A percentile compares a stretch with the other conserved stretches of the same genome.
phyloP scores from a whole-genome alignment of 768 basidiomycete genomes.

The Boletus reticulatus region DNA sequence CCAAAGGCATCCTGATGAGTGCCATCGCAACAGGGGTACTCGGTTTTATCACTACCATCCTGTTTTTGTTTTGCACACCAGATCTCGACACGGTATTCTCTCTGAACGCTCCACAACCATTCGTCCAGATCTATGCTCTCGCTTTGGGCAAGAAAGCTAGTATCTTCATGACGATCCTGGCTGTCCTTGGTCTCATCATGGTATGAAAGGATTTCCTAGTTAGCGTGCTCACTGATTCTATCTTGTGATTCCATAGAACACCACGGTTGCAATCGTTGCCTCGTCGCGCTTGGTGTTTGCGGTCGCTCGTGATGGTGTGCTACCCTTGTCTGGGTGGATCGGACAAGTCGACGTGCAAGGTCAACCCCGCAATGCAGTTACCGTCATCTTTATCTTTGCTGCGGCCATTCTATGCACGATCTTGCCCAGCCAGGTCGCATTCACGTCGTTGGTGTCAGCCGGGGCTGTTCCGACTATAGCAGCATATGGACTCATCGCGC shows the following conservation, averaged over 20 bases:
- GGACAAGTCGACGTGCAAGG: slow-evolving; percentile 65
- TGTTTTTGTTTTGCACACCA: slow-evolving; percentile 85
- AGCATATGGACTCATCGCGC: slow-evolving; percentile 79
- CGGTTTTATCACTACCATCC: slow-evolving; percentile 75
- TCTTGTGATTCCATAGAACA: slow-evolving; percentile 51
- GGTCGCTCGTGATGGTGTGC: slow-evolving; percentile 90
- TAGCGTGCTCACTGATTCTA: not conserved
- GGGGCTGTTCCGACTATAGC: slow-evolving; percentile 86
- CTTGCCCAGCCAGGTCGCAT: slow-evolving; percentile 86
- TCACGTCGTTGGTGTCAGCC: slow-evolving; percentile 87
- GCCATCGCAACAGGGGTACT: slow-evolving; percentile 75
- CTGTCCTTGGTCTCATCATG: slow-evolving; percentile 80
- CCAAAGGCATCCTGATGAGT: slow-evolving; percentile 77
- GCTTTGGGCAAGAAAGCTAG: slow-evolving; percentile 79
- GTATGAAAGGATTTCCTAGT: slow-evolving; percentile 39
- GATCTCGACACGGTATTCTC: slow-evolving; percentile 73
- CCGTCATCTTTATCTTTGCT: slow-evolving; percentile 81
- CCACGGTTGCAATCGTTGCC: slow-evolving; percentile 84
- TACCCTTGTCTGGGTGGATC: slow-evolving; percentile 84
- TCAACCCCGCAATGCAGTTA: slow-evolving; percentile 83
- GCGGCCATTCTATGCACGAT: slow-evolving; percentile 81
- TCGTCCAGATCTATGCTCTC: slow-evolving; percentile 82
- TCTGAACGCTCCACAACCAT: slow-evolving; percentile 84
- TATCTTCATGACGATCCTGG: slow-evolving; percentile 85
- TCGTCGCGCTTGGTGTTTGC: slow-evolving; percentile 88